Evolutionary conservation across 257 asterid genomes (phyloP).

Genomic region (Perilla frutescens): DNA sequence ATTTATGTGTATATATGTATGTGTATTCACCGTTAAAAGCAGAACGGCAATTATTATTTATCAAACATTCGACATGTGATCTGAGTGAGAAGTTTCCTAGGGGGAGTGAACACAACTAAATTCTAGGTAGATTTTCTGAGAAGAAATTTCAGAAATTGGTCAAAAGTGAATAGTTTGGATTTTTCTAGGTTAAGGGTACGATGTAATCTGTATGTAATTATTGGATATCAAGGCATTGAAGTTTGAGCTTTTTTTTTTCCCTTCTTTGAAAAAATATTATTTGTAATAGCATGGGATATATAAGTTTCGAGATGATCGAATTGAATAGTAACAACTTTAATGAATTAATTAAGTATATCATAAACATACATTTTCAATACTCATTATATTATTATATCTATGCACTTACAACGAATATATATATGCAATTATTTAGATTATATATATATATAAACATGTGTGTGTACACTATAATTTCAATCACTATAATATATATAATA

Average conservation of each 20-base stretch:
- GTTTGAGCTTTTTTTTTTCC: constrained; percentile 30
- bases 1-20: background rate
- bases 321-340: background rate
- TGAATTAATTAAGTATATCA: no score
- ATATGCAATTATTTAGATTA: no score
- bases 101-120: constrained; percentile 35
- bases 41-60: constrained; percentile 13
- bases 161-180: constrained; percentile 50
- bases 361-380: no score
- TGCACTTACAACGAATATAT: no score
- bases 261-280: background rate
- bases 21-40: background rate
- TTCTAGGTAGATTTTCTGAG: constrained; percentile 54
- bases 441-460: no score
- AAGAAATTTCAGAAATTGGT: constrained; percentile 29
- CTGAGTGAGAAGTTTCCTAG: constrained; percentile 38
- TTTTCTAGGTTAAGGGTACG: constrained; percentile 39
- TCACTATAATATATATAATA: no score
- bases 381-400: no score
- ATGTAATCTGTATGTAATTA: constrained; percentile 36
- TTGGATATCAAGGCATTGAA: constrained; percentile 35
- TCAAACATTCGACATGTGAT: constrained; percentile 19
- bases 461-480: no score
- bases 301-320: background rate
- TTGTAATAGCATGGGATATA: background rate